phyloP scores from a whole-genome alignment of 495 filamentous ascomycete genomes.

The Neurospora tetrasperma region DNA sequence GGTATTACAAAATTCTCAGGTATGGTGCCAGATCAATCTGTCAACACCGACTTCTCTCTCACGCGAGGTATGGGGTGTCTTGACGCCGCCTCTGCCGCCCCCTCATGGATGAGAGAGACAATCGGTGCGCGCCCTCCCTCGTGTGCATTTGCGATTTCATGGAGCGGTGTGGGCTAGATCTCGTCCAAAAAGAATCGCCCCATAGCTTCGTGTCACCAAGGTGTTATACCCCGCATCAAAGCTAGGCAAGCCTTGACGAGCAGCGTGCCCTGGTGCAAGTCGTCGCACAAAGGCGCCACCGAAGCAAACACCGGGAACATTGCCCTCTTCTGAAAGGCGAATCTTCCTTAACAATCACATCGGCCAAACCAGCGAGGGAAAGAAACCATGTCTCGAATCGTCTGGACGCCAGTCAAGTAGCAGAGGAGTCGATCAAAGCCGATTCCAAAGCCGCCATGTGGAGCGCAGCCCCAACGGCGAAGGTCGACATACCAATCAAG shows the following conservation, averaged over 20 bases:
- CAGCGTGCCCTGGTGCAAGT: slow-evolving; percentile 17
- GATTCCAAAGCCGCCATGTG: slow-evolving; percentile 93
- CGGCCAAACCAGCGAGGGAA: slow-evolving; percentile 89
- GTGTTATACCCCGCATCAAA: slow-evolving; percentile 16
- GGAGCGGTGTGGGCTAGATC: not conserved
- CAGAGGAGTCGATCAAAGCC: slow-evolving; percentile 85
- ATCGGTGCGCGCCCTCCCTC: not conserved
- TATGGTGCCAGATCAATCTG: not conserved
- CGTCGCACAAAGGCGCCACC: slow-evolving; percentile 14
- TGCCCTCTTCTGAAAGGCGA: not conserved
- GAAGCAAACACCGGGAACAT: not conserved
- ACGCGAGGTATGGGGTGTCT: not conserved
- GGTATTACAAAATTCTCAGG: not conserved
- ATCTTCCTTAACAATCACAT: slow-evolving; percentile 64
- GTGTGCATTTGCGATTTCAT: not conserved
- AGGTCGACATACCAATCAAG: slow-evolving; percentile 94
- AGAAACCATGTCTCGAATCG: slow-evolving; percentile 75
- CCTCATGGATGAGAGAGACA: not conserved
- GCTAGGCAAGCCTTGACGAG: slow-evolving; percentile 32
- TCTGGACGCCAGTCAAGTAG: slow-evolving; percentile 75
- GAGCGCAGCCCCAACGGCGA: slow-evolving; percentile 82
- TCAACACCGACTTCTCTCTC: not conserved
- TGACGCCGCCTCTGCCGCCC: not conserved
- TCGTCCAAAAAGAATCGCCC: not conserved
- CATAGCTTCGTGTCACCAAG: not conserved